These are phyloP conservation scores for Pholiota adiposa DNA, from an alignment of 1,284 basidiomycete species.

Conservation along the genomic window DNA sequence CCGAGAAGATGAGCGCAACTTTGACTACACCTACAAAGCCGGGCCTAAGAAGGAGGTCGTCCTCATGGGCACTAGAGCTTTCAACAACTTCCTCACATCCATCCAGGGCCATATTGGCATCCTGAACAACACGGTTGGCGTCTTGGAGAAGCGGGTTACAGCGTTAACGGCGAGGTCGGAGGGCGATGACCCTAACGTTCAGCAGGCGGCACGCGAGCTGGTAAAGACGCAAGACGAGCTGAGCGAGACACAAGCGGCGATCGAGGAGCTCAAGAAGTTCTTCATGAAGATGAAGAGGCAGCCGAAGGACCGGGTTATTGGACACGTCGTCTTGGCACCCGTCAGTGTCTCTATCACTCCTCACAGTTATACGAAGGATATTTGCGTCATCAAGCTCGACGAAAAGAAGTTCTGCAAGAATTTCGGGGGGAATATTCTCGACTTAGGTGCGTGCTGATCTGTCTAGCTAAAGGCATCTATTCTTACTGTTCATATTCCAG, in stretches of 20 bases:
- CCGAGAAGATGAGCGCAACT: too few species aligned
- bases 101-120: too few species aligned
- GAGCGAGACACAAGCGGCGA: slow-evolving; percentile 11
- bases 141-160: too few species aligned
- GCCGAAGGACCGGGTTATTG: slow-evolving; percentile 37
- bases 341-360: slow-evolving; percentile 2
- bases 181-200: too few species aligned
- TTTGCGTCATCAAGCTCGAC: slow-evolving; percentile 43
- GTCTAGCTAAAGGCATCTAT: slow-evolving; percentile 5
- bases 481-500: slow-evolving; percentile 24
- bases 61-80: slow-evolving; percentile 39
- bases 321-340: slow-evolving; percentile 37
- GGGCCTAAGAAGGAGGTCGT: slow-evolving; percentile 42
- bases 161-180: too few species aligned
- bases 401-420: slow-evolving; percentile 33
- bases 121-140: too few species aligned
- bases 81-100: slow-evolving; percentile 29
- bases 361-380: slow-evolving; percentile 32
- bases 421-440: slow-evolving; percentile 38
- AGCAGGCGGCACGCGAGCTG: too few species aligned
- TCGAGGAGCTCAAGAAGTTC: slow-evolving; percentile 33
- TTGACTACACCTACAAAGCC: too few species aligned
- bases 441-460: slow-evolving; percentile 32
- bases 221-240: too few species aligned
- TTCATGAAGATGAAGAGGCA: slow-evolving; percentile 31